Percentiles rank a stretch among this genome's conserved stretches.
Evolutionary conservation across 768 basidiomycete species (phyloP).

Genomic region (Suillus spraguei): DNA sequence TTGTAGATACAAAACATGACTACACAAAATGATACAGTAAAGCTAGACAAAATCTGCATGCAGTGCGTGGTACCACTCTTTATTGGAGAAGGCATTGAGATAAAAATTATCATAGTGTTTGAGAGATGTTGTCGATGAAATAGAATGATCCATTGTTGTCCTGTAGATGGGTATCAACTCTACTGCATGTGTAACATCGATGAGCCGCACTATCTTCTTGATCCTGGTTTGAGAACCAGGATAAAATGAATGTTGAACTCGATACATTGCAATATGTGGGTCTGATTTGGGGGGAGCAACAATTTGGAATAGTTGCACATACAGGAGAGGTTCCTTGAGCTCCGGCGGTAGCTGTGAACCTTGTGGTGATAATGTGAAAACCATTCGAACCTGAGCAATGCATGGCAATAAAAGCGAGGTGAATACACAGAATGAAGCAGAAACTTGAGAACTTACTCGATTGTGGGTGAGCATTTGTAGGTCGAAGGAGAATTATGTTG

Average conservation of each 20-base stretch:
- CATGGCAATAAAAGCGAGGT: not conserved
- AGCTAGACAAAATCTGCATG: too few relatives aligned
- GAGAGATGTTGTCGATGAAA: too few relatives aligned
- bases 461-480: not conserved
- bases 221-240: not conserved
- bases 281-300: conserved; percentile 1
- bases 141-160: too few relatives aligned
- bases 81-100: too few relatives aligned
- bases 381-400: conserved; percentile 20
- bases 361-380: conserved; percentile 12
- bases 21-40: too few relatives aligned
- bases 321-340: not conserved
- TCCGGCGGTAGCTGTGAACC: not conserved
- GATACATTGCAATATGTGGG: conserved; percentile 1
- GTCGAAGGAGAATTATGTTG: conserved; percentile 16
- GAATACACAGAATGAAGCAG: not conserved
- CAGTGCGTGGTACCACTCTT: too few relatives aligned
- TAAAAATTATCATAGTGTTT: too few relatives aligned
- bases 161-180: too few relatives aligned
- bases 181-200: too few relatives aligned
- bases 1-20: too few relatives aligned
- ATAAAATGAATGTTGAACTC: not conserved
- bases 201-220: too few relatives aligned
- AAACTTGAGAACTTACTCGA: not conserved
- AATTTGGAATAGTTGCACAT: conserved; percentile 7